Evolutionary conservation across 2,329 filamentous ascomycete species (phyloP).

Genomic region (Neofusicoccum sp.): DNA sequence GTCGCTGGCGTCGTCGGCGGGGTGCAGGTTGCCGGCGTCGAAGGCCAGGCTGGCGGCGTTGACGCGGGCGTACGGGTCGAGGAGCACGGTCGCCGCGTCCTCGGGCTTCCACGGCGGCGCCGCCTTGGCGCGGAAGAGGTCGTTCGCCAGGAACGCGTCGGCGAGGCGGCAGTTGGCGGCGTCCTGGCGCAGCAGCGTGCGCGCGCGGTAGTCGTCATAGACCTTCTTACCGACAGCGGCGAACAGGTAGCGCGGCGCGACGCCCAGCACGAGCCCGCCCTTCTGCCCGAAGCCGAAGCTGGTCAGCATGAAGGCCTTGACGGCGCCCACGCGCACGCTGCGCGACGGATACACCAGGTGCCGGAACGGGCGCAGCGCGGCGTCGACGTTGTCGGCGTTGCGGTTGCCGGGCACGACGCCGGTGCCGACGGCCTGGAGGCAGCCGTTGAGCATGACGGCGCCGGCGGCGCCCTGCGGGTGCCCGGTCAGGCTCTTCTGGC

Average conservation of each 20-base stretch:
- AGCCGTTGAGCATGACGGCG: constrained; percentile 41
- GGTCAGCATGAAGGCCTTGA: constrained; percentile 41
- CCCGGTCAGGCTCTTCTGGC: constrained; percentile 40
- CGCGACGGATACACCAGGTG: constrained; percentile 35
- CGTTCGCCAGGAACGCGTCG: neutral
- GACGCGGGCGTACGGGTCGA: neutral
- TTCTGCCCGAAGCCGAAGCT: constrained; percentile 50
- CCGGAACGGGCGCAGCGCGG: constrained; percentile 25
- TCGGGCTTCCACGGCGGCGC: neutral
- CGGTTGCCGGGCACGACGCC: constrained; percentile 38
- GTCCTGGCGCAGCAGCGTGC: neutral
- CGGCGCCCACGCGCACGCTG: constrained; percentile 22
- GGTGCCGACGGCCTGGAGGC: constrained; percentile 35
- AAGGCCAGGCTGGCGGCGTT: neutral
- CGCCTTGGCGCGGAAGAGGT: neutral
- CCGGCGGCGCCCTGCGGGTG: constrained; percentile 41
- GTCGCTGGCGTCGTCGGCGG: neutral
- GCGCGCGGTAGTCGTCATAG: neutral
- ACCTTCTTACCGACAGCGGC: neutral
- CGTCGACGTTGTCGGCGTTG: constrained; percentile 40
- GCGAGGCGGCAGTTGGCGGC: neutral
- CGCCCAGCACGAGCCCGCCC: constrained; percentile 38
- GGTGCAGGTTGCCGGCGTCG: neutral
- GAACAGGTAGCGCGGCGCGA: constrained; percentile 33
- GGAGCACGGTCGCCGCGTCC: neutral